These are phyloP conservation scores for Omphalotus olearius DNA, from an alignment of 1,284 basidiomycete species.

Conservation along the genomic window DNA sequence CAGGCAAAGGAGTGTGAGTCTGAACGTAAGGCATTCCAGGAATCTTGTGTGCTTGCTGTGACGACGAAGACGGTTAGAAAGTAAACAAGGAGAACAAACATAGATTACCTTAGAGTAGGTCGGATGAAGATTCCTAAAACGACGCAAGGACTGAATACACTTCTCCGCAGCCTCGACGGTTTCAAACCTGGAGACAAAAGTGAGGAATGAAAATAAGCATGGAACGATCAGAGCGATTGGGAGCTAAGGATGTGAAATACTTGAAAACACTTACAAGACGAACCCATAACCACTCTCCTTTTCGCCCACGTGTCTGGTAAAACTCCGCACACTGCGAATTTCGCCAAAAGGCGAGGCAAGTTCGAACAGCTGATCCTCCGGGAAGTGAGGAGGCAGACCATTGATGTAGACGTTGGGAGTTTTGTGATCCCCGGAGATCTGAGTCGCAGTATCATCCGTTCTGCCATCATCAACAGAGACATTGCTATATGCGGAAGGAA, in stretches of 20 bases:
- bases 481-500: neutral
- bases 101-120: conserved; percentile 50
- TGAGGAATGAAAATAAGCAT: neutral
- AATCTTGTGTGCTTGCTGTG: conserved; percentile 72
- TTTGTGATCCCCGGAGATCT: conserved; percentile 18
- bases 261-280: conserved; percentile 53
- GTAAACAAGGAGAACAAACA: neutral
- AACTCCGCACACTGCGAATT: conserved; percentile 57
- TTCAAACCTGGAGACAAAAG: conserved; percentile 46
- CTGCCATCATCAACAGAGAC: neutral
- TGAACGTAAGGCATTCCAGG: conserved; percentile 59
- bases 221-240: neutral
- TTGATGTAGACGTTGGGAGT: conserved; percentile 69
- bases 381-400: conserved; percentile 59
- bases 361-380: conserved; percentile 56
- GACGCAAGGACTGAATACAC: conserved; percentile 62
- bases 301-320: conserved; percentile 59
- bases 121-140: conserved; percentile 70
- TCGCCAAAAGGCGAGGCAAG: conserved; percentile 51
- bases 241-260: conserved; percentile 1
- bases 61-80: neutral
- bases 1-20: conserved; percentile 7
- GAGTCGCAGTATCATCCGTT: neutral
- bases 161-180: conserved; percentile 58
- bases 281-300: conserved; percentile 74